These are phyloP conservation scores for Rhodomyrtus tomentosa DNA, from an alignment of 345 rosid genomes.

Conservation along the genomic window DNA sequence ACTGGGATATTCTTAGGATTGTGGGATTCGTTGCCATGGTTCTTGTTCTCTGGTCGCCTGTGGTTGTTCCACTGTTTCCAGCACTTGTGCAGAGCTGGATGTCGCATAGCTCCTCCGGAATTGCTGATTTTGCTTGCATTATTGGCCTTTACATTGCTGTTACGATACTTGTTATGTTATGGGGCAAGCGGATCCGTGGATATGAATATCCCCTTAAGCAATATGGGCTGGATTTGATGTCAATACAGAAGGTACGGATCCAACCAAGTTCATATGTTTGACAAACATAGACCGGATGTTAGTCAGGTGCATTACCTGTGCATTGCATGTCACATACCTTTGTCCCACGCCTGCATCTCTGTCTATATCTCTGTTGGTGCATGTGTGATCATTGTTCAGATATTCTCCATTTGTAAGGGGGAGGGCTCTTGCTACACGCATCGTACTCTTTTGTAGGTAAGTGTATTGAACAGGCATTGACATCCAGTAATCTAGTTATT, in stretches of 20 bases:
- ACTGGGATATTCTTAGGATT: conserved; percentile 24
- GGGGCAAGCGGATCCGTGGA: conserved; percentile 83
- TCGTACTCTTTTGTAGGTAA: neutral
- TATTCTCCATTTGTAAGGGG: neutral
- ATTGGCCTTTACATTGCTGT: conserved; percentile 71
- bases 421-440: neutral
- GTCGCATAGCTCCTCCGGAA: conserved; percentile 39
- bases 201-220: conserved; percentile 58
- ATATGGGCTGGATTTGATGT: conserved; percentile 69
- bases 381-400: neutral
- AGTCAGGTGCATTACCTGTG: neutral
- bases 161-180: conserved; percentile 53
- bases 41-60: conserved; percentile 84
- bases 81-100: conserved; percentile 78
- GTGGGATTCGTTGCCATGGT: conserved; percentile 71
- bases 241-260: conserved; percentile 39
- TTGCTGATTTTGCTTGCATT: conserved; percentile 67
- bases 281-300: neutral
- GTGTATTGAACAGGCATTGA: neutral
- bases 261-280: neutral
- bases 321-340: neutral
- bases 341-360: neutral
- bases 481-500: neutral
- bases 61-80: conserved; percentile 76
- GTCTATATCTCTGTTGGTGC: neutral